phyloP scores from a whole-genome alignment of 805 yeast genomes.

The Monosporozyma servazzii region DNA sequence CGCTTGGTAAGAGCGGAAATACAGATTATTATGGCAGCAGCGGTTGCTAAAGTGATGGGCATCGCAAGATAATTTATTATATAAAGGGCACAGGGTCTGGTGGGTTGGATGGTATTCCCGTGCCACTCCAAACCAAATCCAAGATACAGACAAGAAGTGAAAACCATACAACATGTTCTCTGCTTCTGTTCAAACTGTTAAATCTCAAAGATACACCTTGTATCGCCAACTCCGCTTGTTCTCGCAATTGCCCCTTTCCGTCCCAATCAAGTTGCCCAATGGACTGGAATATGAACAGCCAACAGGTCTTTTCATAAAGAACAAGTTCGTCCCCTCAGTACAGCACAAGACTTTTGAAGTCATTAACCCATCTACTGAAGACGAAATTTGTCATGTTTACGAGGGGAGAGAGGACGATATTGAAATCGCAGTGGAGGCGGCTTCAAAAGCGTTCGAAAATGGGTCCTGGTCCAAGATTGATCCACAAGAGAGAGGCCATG shows the following conservation, averaged over 20 bases:
- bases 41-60: no score
- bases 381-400: conserved; percentile 55
- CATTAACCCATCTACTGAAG: conserved; percentile 66
- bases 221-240: conserved; percentile 11
- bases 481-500: conserved; percentile 57
- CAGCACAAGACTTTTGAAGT: conserved; percentile 53
- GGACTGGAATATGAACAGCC: conserved; percentile 72
- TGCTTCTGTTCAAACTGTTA: conserved; percentile 1
- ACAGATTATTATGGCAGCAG: no score
- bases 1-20: no score
- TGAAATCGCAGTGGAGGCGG: conserved; percentile 79
- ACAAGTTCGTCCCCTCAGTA: conserved; percentile 59
- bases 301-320: conserved; percentile 75
- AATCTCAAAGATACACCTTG: background rate
- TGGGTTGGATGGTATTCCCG: no score
- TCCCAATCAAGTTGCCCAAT: conserved; percentile 53
- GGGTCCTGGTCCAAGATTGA: conserved; percentile 70
- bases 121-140: no score
- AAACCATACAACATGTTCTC: conserved; percentile 2
- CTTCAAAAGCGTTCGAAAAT: conserved; percentile 62
- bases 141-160: background rate
- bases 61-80: no score
- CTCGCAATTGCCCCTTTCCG: conserved; percentile 35
- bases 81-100: no score
- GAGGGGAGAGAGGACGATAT: conserved; percentile 75